Conservation (phyloP, 495 filamentous ascomycete genomes). For the Opeltia flavorubescens region DNA sequence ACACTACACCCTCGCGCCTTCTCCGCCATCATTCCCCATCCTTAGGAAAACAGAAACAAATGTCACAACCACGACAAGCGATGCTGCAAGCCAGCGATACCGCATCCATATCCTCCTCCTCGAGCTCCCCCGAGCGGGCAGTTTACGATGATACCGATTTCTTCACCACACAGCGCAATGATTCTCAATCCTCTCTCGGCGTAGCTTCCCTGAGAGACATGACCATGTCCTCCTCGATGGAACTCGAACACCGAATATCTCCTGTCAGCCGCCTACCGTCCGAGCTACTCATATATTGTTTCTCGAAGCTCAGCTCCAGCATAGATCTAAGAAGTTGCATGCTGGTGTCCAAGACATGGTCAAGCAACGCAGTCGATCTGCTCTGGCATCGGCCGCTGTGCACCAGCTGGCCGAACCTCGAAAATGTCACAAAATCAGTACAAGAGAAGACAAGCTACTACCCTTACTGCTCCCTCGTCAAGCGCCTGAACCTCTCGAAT, state of each 20-base stretch:
- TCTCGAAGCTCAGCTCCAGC: slow-evolving; percentile 64
- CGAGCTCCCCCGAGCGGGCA: slow-evolving; percentile 69
- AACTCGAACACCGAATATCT: slow-evolving; percentile 42
- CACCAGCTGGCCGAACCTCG: slow-evolving; percentile 66
- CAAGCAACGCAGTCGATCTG: slow-evolving; percentile 79
- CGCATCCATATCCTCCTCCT: slow-evolving; percentile 47
- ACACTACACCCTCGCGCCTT: neutral
- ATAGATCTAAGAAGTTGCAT: slow-evolving; percentile 74
- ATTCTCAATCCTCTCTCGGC: slow-evolving; percentile 80
- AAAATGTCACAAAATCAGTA: slow-evolving; percentile 64
- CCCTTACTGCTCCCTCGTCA: slow-evolving; percentile 73
- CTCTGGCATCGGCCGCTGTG: slow-evolving; percentile 92
- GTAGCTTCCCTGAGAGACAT: slow-evolving; percentile 64
- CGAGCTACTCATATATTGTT: slow-evolving; percentile 87
- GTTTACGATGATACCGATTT: slow-evolving; percentile 83
- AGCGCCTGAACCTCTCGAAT: slow-evolving; percentile 74
- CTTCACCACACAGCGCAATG: slow-evolving; percentile 69
- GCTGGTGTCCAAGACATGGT: slow-evolving; percentile 86
- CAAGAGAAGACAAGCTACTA: slow-evolving; percentile 58
- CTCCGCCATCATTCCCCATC: neutral
- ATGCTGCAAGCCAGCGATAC: slow-evolving; percentile 10
- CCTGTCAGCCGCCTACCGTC: slow-evolving; percentile 78
- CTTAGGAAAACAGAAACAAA: neutral
- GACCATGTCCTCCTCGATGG: slow-evolving; percentile 38
- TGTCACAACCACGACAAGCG: slow-evolving; percentile 9